These are phyloP conservation scores for Echites panduratus DNA, from an alignment of 257 asterid species.

Conservation along the genomic window DNA sequence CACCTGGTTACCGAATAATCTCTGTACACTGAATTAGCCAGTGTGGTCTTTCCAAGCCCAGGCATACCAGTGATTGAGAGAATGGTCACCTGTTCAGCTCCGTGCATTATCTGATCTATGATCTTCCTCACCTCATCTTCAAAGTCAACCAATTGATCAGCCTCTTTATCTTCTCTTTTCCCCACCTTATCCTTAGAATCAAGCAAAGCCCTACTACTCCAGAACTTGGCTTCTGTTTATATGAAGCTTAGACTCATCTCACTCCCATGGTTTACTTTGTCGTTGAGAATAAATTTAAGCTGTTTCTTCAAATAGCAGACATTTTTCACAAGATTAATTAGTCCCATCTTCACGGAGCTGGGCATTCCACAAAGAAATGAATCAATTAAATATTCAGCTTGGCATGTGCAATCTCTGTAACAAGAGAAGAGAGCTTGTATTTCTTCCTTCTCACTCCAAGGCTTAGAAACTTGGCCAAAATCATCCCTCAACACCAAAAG, in stretches of 20 bases:
- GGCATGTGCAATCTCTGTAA: neutral
- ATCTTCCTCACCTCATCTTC: neutral
- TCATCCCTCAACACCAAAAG: neutral
- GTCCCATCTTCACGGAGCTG: neutral
- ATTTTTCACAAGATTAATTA: neutral
- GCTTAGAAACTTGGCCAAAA: neutral
- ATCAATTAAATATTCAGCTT: neutral
- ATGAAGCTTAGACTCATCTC: neutral
- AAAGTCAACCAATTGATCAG: neutral
- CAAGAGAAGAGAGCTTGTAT: neutral
- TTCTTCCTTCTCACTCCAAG: neutral
- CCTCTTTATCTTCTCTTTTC: neutral
- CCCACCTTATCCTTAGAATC: neutral
- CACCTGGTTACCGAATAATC: neutral
- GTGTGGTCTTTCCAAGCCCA: conserved; percentile 12
- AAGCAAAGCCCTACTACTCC: neutral
- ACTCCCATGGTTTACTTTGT: neutral
- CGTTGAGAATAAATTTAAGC: neutral
- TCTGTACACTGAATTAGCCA: neutral
- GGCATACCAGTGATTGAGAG: conserved; percentile 18
- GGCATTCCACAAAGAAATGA: neutral
- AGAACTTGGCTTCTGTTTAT: neutral
- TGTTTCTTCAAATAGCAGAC: neutral
- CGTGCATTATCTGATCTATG: neutral
- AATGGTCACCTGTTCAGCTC: neutral